A percentile compares a stretch with the other conserved stretches of the same genome.
Evolutionary conservation across 768 basidiomycete genomes (phyloP).

Genomic region (Pleurotus tuoliensis): DNA sequence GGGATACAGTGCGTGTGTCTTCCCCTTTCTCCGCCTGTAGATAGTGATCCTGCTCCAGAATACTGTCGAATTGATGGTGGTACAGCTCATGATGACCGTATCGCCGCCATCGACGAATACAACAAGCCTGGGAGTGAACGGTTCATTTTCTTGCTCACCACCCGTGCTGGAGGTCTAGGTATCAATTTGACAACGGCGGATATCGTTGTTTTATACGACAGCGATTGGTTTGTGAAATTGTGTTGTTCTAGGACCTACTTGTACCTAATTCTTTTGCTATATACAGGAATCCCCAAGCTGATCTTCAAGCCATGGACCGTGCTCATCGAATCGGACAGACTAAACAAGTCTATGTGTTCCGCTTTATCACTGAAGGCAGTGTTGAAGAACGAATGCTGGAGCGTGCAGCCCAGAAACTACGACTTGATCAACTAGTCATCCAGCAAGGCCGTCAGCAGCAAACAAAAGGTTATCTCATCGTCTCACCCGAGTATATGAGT

Average conservation of each 20-base stretch:
- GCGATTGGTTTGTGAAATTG: slow-evolving; percentile 69
- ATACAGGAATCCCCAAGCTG: slow-evolving; percentile 93
- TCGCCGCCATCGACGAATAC: slow-evolving; percentile 94
- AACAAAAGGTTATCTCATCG: slow-evolving; percentile 56
- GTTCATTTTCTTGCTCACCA: slow-evolving; percentile 95
- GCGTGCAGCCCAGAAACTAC: slow-evolving; percentile 90
- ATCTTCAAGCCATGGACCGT: slow-evolving; percentile 98
- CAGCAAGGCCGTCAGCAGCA: slow-evolving; percentile 88
- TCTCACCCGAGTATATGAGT: neutral
- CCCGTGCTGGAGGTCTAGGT: slow-evolving; percentile 93
- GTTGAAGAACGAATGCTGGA: slow-evolving; percentile 96
- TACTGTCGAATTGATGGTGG: slow-evolving; percentile 97
- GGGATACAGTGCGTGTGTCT: slow-evolving; percentile 63
- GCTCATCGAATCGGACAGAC: slow-evolving; percentile 97
- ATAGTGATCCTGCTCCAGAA: slow-evolving; percentile 38
- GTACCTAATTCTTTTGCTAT: slow-evolving; percentile 1
- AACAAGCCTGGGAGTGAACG: slow-evolving; percentile 92
- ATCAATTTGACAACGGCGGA: slow-evolving; percentile 96
- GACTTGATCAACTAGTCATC: slow-evolving; percentile 94
- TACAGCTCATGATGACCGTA: slow-evolving; percentile 96
- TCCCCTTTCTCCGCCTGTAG: neutral
- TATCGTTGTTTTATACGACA: slow-evolving; percentile 92
- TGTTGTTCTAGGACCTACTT: neutral
- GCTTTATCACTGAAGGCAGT: slow-evolving; percentile 94
- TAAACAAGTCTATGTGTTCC: slow-evolving; percentile 95